Evolutionary conservation across 306 rosid species (phyloP), one percentile per base, ranked within the genome.

Genomic region (Corylus heterophylla): DNA sequence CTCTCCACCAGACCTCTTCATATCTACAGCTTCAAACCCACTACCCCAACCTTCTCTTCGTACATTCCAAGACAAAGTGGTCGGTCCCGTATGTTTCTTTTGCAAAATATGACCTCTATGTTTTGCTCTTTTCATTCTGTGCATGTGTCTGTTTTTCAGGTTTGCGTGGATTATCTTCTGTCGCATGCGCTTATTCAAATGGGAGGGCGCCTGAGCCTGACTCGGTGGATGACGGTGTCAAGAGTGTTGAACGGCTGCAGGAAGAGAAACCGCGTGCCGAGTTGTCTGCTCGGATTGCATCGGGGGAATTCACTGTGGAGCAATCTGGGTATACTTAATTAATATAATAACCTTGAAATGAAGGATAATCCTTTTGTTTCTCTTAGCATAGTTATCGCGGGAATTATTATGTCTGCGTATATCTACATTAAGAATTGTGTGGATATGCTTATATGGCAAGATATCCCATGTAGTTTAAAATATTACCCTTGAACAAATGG

Each of bases 241-340:
- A 83, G 79, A 85, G 61, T 45, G 87, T 72, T 48, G 89, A 92
- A 58, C 83, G 48, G 56, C 58, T 83, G 59, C 61, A 76, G 64
- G 86, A 83, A 80, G 83, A 86, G 80, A 91, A 90, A 79, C 86
- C 78, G 64, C 91, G 90, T 11, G 93, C 92, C 31, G 88, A 90
- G 79, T 82, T 91, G 74, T 91, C 92, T 73, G 76, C 93, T 81
- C 87, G 87, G 79, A 95, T 95, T 85, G 89, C 98, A 59, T 80
- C 94, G 50, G 97, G 99, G 52, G 96, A 87, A 78, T 95, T 90
- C 78, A 89, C 98, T 1, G 97, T 89, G n/a, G 80, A 83, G 13
- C 78, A 87, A 78, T 75, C 90, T 51, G 91, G 94, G 99, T 95
- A 84, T 85, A 64, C 42, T 27, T 76, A 17, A 11, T 27, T 76